Base-by-base conservation (phyloP, 225 moss, liverwort and hornwort species). In the Lunularia cruciata region DNA sequence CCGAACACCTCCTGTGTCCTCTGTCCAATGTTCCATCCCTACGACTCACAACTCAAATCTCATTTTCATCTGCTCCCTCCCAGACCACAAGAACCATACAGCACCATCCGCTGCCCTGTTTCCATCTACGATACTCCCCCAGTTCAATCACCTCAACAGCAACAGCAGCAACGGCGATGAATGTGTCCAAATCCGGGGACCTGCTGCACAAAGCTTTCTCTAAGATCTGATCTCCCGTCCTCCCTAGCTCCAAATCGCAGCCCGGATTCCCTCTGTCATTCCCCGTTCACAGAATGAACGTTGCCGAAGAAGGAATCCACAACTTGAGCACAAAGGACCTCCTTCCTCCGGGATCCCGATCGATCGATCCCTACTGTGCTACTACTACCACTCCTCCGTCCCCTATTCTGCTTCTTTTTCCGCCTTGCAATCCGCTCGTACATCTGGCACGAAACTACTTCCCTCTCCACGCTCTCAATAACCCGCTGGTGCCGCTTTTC, bases 401-500 rank as follows among this genome's bases (percentile, higher is more conserved):
- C 7, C n/a, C n/a, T n/a, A n/a, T n/a, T n/a, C n/a, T n/a, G n/a
- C n/a, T n/a, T 43, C 43, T 10, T 16, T 43, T 11, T 25, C 40
- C n/a, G n/a, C 23, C 39, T 13, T 57, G 56, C 16, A 33, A 14
- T 57, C 31, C 56, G 56, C 56, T 1, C 56, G 19, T 30, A 57
- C 56, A 57, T 57, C 56, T 57, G 56, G 56, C 56, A 57, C 15
- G 33, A 57, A 57, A 18, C 33, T 33, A 57, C 34, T 39, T 25
- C 13, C 38, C 39, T 61, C 26, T 38, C 25, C 38, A 40, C 25
- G 25, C 61, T 40, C 23, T 61, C 23, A 25, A 61, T 34, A 61
- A 39, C 40, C 61, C 16, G 40, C 61, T 26, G 40, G 61, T 61
- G 61, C 40, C 61, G 61, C 61, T 40, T 40, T 39, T 61, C 25